phyloP scores from a whole-genome alignment of 1,284 basidiomycete genomes.

The Boletus smithii region DNA sequence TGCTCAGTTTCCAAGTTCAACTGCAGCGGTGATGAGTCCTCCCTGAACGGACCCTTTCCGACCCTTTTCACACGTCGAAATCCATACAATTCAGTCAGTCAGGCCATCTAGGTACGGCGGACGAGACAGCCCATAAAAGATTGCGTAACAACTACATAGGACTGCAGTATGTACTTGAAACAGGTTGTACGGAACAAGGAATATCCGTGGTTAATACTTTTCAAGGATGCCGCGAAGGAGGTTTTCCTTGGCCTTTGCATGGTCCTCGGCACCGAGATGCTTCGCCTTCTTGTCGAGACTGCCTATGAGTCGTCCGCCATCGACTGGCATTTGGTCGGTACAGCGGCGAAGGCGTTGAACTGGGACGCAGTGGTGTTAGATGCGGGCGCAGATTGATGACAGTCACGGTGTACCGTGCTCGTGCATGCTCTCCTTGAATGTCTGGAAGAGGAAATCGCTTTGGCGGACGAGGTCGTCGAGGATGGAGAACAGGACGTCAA shows the following conservation, averaged over 20 bases:
- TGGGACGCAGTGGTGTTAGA: slow-evolving; percentile 15
- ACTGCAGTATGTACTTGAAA: too few relatives aligned
- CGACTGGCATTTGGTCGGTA: slow-evolving; percentile 17
- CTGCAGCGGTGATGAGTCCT: not conserved
- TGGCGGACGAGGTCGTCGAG: slow-evolving; percentile 22
- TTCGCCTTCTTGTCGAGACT: slow-evolving; percentile 27
- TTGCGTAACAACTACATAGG: slow-evolving; percentile 4
- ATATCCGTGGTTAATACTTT: slow-evolving; percentile 24
- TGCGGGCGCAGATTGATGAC: not conserved
- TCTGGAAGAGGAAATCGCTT: slow-evolving; percentile 24
- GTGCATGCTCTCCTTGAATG: slow-evolving; percentile 21
- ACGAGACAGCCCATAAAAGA: not conserved
- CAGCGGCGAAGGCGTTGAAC: slow-evolving; percentile 23
- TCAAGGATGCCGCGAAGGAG: slow-evolving; percentile 35
- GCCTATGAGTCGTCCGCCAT: slow-evolving; percentile 26
- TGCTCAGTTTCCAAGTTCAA: slow-evolving; percentile 12
- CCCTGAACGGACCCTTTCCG: slow-evolving; percentile 6
- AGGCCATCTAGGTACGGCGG: too few relatives aligned
- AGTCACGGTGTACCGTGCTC: slow-evolving; percentile 21
- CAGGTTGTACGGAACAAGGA: too few relatives aligned
- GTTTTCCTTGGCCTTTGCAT: slow-evolving; percentile 34
- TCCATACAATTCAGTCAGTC: not conserved
- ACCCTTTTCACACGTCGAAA: slow-evolving; percentile 27
- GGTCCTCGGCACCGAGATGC: slow-evolving; percentile 34
- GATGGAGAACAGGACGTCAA: slow-evolving; percentile 19